Evolutionary conservation across 2,329 filamentous ascomycete species (phyloP).

Genomic region (Akanthomyces dipterigenus): DNA sequence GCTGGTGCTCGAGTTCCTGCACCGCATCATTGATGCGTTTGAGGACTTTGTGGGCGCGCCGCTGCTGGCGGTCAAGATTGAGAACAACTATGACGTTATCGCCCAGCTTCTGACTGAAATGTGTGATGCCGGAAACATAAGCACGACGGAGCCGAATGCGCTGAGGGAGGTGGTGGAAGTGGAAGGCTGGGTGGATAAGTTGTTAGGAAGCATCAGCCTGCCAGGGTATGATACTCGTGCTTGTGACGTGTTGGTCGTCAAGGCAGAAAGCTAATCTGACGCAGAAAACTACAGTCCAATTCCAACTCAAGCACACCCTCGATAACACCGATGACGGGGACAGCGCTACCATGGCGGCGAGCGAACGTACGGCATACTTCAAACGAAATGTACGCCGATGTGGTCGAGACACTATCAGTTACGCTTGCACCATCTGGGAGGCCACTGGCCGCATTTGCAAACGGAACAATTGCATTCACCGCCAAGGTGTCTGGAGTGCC

Average conservation of each 20-base stretch:
- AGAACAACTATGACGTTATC: conserved; percentile 85
- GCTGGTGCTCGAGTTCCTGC: conserved; percentile 86
- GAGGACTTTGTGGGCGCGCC: conserved; percentile 93
- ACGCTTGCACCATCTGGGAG: conserved; percentile 86
- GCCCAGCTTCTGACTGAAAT: conserved; percentile 91
- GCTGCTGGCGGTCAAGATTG: conserved; percentile 77
- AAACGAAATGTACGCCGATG: conserved; percentile 94
- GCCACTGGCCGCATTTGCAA: conserved; percentile 77
- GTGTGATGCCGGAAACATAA: conserved; percentile 87
- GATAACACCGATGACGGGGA: conserved; percentile 38
- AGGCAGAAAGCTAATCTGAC: background rate
- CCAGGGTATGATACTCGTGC: conserved; percentile 49
- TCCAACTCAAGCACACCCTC: conserved; percentile 33
- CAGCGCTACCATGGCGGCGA: conserved; percentile 75
- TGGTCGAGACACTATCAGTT: conserved; percentile 83
- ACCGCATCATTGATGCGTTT: conserved; percentile 84
- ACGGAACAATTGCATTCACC: conserved; percentile 91
- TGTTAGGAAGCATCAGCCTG: conserved; percentile 80
- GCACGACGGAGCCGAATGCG: conserved; percentile 88
- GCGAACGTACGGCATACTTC: conserved; percentile 92
- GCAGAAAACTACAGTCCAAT: conserved; percentile 35
- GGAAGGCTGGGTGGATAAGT: conserved; percentile 80
- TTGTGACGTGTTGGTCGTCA: background rate
- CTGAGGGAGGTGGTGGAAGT: conserved; percentile 87
- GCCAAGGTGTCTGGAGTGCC: conserved; percentile 92